Evolutionary conservation across 2,329 filamentous ascomycete genomes (phyloP).

Genomic region (Trichophyton rubrum): DNA sequence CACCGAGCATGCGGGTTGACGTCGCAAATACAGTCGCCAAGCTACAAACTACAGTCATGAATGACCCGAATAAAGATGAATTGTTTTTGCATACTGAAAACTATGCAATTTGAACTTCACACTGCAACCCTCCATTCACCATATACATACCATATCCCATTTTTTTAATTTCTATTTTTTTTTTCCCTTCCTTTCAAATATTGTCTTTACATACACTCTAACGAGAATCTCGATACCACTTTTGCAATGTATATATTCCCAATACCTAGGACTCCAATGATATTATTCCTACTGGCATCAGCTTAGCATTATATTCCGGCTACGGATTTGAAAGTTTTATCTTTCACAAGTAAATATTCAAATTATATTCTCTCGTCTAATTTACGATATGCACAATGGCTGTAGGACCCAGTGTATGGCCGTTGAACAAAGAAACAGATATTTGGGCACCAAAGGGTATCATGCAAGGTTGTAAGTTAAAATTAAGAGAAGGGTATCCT

Average conservation of each 20-base stretch:
- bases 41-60: conserved; percentile 74
- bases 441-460: neutral
- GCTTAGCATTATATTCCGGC: neutral
- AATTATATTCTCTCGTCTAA: neutral
- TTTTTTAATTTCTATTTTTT: neutral
- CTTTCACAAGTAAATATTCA: neutral
- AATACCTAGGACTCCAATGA: neutral
- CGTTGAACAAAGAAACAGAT: neutral
- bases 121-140: neutral
- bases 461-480: neutral
- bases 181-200: neutral
- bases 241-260: neutral
- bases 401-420: neutral
- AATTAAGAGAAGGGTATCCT: neutral
- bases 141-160: neutral
- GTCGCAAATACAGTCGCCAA: conserved; percentile 75
- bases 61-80: conserved; percentile 65
- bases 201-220: neutral
- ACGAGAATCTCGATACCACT: conserved; percentile 3
- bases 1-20: conserved; percentile 72
- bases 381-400: neutral
- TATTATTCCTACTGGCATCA: neutral
- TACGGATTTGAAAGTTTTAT: too few relatives aligned
- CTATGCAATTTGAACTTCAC: conserved; percentile 60
- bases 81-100: conserved; percentile 93